phyloP scores from a whole-genome alignment of 441 rosid species.

The Syzygium malaccense region DNA sequence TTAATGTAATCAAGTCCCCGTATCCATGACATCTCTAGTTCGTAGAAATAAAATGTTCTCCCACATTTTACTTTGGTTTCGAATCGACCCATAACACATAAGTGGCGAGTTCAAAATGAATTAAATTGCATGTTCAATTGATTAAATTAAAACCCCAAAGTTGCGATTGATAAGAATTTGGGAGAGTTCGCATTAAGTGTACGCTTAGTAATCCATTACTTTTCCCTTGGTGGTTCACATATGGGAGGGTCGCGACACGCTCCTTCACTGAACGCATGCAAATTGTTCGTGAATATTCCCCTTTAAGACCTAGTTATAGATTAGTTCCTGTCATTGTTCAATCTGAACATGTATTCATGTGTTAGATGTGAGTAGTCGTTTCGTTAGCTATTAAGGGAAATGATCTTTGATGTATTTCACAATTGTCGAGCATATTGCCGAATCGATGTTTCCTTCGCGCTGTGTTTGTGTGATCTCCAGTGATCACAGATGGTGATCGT shows the following conservation, averaged over 20 bases:
- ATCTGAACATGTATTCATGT: not conserved
- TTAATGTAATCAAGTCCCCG: not conserved
- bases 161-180: not conserved
- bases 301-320: not conserved
- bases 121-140: not conserved
- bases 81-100: not conserved
- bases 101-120: not conserved
- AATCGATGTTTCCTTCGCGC: not conserved
- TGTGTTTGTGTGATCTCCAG: not conserved
- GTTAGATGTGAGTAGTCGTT: not conserved
- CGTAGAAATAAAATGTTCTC: not conserved
- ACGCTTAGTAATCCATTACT: not conserved
- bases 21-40: fast-evolving
- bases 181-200: not conserved
- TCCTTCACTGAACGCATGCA: not conserved
- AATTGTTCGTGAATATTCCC: not conserved
- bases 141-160: not conserved
- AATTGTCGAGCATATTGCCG: not conserved
- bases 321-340: not conserved
- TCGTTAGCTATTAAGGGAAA: not conserved
- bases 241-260: not conserved
- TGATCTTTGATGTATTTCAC: not conserved
- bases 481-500: not conserved
- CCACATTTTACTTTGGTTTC: not conserved
- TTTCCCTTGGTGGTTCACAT: not conserved